Percentiles rank a stretch among this genome's conserved stretches.
Conservation (phyloP, 805 yeast genomes). For the Priceomyces castillae region DNA sequence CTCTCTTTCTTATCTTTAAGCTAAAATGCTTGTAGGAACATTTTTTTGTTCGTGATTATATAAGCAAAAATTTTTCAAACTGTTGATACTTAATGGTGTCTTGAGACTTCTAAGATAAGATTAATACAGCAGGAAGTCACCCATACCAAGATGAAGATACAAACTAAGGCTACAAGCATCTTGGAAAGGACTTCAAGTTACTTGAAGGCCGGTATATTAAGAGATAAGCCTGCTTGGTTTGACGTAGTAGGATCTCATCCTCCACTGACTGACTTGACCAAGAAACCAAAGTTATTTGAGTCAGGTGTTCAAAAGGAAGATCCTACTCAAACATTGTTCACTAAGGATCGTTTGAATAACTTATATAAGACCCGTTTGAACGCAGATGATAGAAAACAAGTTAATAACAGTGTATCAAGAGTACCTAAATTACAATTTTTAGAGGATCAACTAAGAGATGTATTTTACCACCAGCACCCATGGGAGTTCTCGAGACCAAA, state of each 20-base stretch:
- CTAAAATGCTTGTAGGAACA: not conserved
- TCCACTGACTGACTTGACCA: conserved; percentile 63
- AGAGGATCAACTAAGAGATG: conserved; percentile 79
- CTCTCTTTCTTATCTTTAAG: not conserved
- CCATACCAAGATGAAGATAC: conserved; percentile 53
- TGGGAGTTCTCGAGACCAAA: conserved; percentile 97
- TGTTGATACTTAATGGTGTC: not conserved
- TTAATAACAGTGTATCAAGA: conserved; percentile 41
- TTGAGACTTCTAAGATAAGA: not conserved
- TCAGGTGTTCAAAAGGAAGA: conserved; percentile 24
- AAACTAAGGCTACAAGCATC: conserved; percentile 65
- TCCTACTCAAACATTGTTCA: conserved; percentile 22
- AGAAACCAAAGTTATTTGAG: conserved; percentile 36
- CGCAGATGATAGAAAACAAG: conserved; percentile 32
- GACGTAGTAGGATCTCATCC: conserved; percentile 81
- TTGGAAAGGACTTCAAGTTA: conserved; percentile 79
- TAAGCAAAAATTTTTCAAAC: conserved; percentile 9
- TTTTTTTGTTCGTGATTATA: not conserved
- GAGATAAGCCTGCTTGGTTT: conserved; percentile 83
- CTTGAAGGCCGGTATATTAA: conserved; percentile 66
- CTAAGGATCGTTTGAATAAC: conserved; percentile 16
- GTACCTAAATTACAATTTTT: conserved; percentile 55
- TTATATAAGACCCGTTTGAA: conserved; percentile 48
- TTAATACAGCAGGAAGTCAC: not conserved
- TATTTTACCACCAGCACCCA: conserved; percentile 91